Evolutionary conservation across 805 yeast species (phyloP), one percentile per base, ranked within the genome.

Genomic region (Wickerhamomyces ciferrii): DNA sequence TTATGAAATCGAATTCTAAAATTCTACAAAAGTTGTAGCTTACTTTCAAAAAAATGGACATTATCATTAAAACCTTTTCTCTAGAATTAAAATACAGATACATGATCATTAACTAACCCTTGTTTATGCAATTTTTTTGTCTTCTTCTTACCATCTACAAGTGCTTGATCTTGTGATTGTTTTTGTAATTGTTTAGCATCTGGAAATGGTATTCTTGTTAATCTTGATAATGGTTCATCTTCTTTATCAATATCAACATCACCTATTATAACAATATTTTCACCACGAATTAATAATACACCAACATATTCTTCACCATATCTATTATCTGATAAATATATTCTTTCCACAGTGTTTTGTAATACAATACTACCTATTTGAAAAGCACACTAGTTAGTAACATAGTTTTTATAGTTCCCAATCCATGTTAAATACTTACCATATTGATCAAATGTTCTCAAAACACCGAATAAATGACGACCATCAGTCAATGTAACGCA

Each of bases 371-470:
- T 92, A 49, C 96, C 91, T 67, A 36, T 25, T 23, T 8, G 11
- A 31, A 36, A 1, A 37, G n/a, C n/a, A 32, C 17, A 21, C 14
- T 14, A 18, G 7, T 14, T 21, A 32, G 43, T 18, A 17, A 15
- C 43, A 11, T 6, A 4, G 18, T n/a, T 20, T 18, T 23, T 6
- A 9, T 14, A 5, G 8, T 23, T 20, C n/a, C 3, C 5, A 17
- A 15, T 9, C 21, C 9, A 13, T 23, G 20, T 24, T 15, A 13
- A 19, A 13, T 29, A 58, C 65, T 29, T 48, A 59, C 78, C 86
- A 64, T 84, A 94, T 66, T 92, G 97, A 69, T 94, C 99, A 66
- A 92, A 94, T 2, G 97, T 89, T 65, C 99, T 78, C 54, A 94
- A 72, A 21, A 91, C 86, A 17, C 99, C 99, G 61, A 87, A 83